A percentile compares a stretch with the other conserved stretches of the same genome.
phyloP scores from a whole-genome alignment of 768 basidiomycete species.

The Boletus edulis region DNA sequence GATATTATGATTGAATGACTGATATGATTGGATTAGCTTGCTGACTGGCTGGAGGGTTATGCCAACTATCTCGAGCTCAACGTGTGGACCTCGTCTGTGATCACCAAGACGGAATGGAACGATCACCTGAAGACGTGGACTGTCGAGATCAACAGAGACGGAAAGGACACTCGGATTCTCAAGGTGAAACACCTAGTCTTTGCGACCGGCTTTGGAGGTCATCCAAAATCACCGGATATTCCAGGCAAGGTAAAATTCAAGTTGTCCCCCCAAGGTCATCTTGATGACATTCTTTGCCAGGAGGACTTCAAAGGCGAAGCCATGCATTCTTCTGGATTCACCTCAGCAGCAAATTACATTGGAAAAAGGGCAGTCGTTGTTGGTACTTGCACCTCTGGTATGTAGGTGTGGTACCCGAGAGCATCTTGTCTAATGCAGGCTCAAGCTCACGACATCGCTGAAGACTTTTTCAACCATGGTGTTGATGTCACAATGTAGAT shows the following conservation, averaged over 20 bases:
- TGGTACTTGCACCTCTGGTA: slow-evolving; percentile 62
- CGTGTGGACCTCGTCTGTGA: slow-evolving; percentile 55
- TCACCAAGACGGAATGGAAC: slow-evolving; percentile 39
- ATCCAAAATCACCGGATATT: slow-evolving; percentile 43
- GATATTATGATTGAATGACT: neutral
- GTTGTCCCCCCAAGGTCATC: slow-evolving; percentile 17
- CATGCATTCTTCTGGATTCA: slow-evolving; percentile 53
- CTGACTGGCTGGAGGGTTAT: slow-evolving; percentile 65
- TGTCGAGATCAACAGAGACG: slow-evolving; percentile 37
- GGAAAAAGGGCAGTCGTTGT: slow-evolving; percentile 68
- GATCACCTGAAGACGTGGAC: slow-evolving; percentile 42
- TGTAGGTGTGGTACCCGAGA: neutral
- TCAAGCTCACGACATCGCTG: slow-evolving; percentile 37
- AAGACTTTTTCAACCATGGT: slow-evolving; percentile 31
- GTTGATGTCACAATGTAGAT: slow-evolving; percentile 30
- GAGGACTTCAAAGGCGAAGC: slow-evolving; percentile 52
- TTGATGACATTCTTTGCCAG: slow-evolving; percentile 18
- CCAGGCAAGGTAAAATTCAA: slow-evolving; percentile 39
- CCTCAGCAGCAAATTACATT: slow-evolving; percentile 42
- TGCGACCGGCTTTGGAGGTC: slow-evolving; percentile 50
- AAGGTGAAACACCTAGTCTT: slow-evolving; percentile 53
- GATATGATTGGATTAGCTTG: slow-evolving; percentile 39
- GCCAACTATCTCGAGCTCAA: slow-evolving; percentile 57
- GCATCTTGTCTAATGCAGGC: slow-evolving; percentile 7
- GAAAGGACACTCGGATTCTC: slow-evolving; percentile 34